Percentiles rank a stretch among this genome's conserved stretches.
These are phyloP conservation scores for Coelastrella sp. DNA, from an alignment of 139 green algal genomes.

Conservation along the genomic window DNA sequence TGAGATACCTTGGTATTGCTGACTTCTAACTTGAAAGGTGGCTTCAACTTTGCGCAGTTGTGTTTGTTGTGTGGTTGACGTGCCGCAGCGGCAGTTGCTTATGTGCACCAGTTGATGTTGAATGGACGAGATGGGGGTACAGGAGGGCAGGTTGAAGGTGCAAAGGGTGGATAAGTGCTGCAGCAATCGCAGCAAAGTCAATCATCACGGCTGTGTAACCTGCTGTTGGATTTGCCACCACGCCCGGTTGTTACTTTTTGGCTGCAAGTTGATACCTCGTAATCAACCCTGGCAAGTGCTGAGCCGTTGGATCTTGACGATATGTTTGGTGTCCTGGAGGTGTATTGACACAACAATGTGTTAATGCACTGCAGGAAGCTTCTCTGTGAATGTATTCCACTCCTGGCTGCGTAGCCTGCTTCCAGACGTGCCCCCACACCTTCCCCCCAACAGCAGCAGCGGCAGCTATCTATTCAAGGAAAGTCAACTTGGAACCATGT, in stretches of 20 bases:
- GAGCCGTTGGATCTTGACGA: too few relatives aligned
- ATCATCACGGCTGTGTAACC: background rate
- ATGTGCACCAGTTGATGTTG: background rate
- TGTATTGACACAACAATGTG: too few relatives aligned
- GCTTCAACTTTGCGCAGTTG: too few relatives aligned
- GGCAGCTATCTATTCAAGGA: constrained; percentile 25
- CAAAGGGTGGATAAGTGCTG: background rate
- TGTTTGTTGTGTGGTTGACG: too few relatives aligned
- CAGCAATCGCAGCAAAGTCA: background rate
- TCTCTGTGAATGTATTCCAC: constrained; percentile 13
- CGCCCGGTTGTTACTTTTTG: too few relatives aligned
- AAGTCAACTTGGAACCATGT: background rate
- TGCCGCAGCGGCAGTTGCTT: too few relatives aligned
- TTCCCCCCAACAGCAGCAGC: background rate
- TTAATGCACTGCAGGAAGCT: constrained; percentile 28
- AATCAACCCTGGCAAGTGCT: too few relatives aligned
- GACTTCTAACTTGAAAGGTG: too few relatives aligned
- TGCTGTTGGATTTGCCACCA: constrained; percentile 41
- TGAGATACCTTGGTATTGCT: background rate
- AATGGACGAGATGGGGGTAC: background rate
- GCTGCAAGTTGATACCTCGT: too few relatives aligned
- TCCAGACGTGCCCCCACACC: constrained; percentile 8
- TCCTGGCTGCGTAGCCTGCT: constrained; percentile 15
- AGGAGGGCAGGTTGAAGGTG: background rate
- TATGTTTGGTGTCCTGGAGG: background rate